phyloP scores from a whole-genome alignment of 75 land plant species.

The Selaginella tamariscina region DNA sequence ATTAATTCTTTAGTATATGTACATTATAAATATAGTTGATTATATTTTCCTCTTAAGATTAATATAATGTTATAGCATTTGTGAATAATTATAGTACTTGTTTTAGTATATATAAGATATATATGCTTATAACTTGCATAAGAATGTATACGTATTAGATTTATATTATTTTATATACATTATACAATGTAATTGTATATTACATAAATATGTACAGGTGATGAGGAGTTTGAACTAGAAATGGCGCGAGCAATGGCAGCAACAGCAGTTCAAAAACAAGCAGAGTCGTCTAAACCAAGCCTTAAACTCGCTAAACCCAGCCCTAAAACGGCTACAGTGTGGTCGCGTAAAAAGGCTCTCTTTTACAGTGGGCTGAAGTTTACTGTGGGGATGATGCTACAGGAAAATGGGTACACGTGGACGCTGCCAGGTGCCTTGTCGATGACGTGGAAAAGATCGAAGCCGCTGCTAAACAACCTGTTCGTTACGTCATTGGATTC shows the following conservation, averaged over 20 bases:
- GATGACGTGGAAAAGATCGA: slow-evolving; percentile 79
- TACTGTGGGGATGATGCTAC: slow-evolving; percentile 59
- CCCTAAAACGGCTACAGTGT: slow-evolving; percentile 27
- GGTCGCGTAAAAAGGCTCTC: slow-evolving; percentile 69
- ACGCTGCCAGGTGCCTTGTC: slow-evolving; percentile 60
- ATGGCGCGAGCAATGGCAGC: slow-evolving; percentile 81
- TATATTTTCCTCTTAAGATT: too few species aligned
- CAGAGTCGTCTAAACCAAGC: not conserved
- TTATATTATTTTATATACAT: too few species aligned
- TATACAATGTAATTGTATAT: too few species aligned
- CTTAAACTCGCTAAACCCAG: slow-evolving; percentile 14
- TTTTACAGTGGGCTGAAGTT: slow-evolving; percentile 88
- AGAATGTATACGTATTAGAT: too few species aligned
- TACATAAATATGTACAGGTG: slow-evolving; percentile 71
- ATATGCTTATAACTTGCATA: too few species aligned
- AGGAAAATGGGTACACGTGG: slow-evolving; percentile 83
- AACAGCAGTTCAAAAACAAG: slow-evolving; percentile 51
- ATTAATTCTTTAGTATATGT: too few species aligned
- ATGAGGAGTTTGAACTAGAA: slow-evolving; percentile 80
- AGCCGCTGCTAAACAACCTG: slow-evolving; percentile 44
- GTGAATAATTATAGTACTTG: too few species aligned
- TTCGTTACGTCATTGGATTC: slow-evolving; percentile 94
- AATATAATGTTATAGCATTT: too few species aligned
- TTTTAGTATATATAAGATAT: too few species aligned
- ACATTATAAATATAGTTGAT: too few species aligned